Conservation (phyloP, 805 yeast species). For the Cyberlindnera lachancei region DNA sequence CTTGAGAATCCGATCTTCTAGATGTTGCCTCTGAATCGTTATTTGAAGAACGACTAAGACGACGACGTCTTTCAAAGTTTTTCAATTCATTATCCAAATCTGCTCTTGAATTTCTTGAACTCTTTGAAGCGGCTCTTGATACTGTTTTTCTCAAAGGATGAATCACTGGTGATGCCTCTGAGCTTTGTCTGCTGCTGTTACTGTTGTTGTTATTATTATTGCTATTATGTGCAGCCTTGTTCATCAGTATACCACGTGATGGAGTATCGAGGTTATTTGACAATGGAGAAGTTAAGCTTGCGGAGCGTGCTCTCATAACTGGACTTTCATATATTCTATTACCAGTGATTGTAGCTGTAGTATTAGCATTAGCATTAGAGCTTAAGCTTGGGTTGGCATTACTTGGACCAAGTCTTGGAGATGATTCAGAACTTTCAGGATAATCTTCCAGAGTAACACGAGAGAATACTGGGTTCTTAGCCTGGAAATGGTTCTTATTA, state of each 20-base stretch:
- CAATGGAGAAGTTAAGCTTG: slow-evolving; percentile 32
- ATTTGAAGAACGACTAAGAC: slow-evolving; percentile 25
- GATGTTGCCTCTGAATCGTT: slow-evolving; percentile 63
- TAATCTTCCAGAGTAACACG: too few species aligned
- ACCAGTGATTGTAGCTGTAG: neutral
- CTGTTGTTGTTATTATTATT: too few species aligned
- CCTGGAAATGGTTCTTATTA: too few species aligned
- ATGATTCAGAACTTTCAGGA: too few species aligned
- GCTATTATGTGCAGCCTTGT: too few species aligned
- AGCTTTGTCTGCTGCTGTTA: too few species aligned
- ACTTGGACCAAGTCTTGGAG: too few species aligned
- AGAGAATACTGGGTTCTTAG: too few species aligned
- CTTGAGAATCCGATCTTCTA: slow-evolving; percentile 72
- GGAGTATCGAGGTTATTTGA: slow-evolving; percentile 27
- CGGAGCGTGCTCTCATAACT: slow-evolving; percentile 18
- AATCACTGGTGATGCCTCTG: slow-evolving; percentile 16
- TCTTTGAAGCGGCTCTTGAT: slow-evolving; percentile 19
- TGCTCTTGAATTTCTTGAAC: slow-evolving; percentile 1
- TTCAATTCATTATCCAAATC: slow-evolving; percentile 29
- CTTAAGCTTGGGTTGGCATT: too few species aligned
- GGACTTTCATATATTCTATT: neutral
- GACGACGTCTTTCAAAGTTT: slow-evolving; percentile 28
- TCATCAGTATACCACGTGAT: slow-evolving; percentile 25
- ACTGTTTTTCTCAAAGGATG: slow-evolving; percentile 16
- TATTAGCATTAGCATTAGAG: too few species aligned